These are phyloP conservation scores for Bisporella sp. DNA, from an alignment of 2,329 filamentous ascomycete species.

Conservation along the genomic window DNA sequence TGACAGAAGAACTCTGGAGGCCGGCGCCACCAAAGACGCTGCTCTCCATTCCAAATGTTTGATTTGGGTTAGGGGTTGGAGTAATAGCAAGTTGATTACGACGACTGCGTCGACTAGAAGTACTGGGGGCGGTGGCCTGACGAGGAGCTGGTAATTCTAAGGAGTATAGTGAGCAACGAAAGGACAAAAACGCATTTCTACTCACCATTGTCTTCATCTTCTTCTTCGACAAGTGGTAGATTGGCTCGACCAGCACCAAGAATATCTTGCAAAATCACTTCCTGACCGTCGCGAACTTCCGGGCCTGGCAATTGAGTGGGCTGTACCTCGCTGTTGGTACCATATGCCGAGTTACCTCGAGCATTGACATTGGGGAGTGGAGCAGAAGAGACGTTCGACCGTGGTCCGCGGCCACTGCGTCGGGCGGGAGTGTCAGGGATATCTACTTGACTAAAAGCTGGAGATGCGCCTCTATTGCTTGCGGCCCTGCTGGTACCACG, in stretches of 20 bases:
- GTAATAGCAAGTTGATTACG: neutral
- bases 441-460: conserved; percentile 11
- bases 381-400: conserved; percentile 4
- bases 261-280: no score
- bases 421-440: conserved; percentile 14
- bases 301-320: conserved; percentile 8
- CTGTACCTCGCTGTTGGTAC: conserved; percentile 17
- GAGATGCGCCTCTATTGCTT: conserved; percentile 14
- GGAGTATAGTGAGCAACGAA: no score
- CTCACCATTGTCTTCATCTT: neutral
- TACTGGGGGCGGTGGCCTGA: neutral
- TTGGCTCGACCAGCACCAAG: no score
- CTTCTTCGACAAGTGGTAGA: conserved; percentile 1
- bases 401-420: conserved; percentile 5
- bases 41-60: conserved; percentile 31
- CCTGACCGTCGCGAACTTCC: conserved; percentile 2
- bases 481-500: conserved; percentile 18
- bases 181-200: no score
- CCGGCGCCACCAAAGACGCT: conserved; percentile 28
- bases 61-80: conserved; percentile 2
- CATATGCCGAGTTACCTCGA: conserved; percentile 21
- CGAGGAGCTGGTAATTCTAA: neutral
- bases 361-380: conserved; percentile 15
- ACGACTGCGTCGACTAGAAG: neutral
- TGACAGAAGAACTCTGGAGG: conserved; percentile 21